Evolutionary conservation across 2,329 filamentous ascomycete genomes (phyloP).

Genomic region (Trichoderma pleuroti): DNA sequence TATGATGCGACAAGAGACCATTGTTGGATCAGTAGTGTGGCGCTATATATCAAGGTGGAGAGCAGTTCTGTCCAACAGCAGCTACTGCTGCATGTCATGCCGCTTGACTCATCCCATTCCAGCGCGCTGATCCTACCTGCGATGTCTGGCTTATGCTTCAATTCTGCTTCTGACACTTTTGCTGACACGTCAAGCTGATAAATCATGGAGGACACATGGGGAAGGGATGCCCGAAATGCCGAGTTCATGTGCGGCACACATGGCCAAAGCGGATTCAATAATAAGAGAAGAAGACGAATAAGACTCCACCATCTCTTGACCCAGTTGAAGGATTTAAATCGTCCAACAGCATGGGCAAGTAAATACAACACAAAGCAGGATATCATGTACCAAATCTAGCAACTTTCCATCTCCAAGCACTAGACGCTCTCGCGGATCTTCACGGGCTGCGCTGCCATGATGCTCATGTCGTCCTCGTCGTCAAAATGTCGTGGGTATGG

Average conservation of each 20-base stretch:
- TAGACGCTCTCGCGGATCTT: conserved; percentile 40
- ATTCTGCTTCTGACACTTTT: neutral
- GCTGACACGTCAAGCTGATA: neutral
- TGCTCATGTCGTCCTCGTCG: conserved; percentile 30
- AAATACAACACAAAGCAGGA: neutral
- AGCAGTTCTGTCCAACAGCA: neutral
- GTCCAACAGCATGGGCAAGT: neutral
- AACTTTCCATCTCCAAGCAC: neutral
- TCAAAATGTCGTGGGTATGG: conserved; percentile 21
- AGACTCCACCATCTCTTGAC: neutral
- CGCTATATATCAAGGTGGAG: conserved; percentile 14
- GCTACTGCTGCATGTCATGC: conserved; percentile 13
- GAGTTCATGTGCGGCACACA: neutral
- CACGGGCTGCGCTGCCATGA: conserved; percentile 37
- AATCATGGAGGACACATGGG: neutral
- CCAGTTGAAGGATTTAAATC: neutral
- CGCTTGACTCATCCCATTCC: conserved; percentile 4
- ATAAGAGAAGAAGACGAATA: neutral
- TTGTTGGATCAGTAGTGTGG: conserved; percentile 7
- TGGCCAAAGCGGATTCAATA: neutral
- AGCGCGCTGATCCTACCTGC: neutral
- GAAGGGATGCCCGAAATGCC: neutral
- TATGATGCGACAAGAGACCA: neutral
- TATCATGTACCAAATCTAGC: neutral
- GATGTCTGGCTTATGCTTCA: neutral